Evolutionary conservation across 2,329 filamentous ascomycete genomes (phyloP).

Genomic region (Trichothecium sympodiale): DNA sequence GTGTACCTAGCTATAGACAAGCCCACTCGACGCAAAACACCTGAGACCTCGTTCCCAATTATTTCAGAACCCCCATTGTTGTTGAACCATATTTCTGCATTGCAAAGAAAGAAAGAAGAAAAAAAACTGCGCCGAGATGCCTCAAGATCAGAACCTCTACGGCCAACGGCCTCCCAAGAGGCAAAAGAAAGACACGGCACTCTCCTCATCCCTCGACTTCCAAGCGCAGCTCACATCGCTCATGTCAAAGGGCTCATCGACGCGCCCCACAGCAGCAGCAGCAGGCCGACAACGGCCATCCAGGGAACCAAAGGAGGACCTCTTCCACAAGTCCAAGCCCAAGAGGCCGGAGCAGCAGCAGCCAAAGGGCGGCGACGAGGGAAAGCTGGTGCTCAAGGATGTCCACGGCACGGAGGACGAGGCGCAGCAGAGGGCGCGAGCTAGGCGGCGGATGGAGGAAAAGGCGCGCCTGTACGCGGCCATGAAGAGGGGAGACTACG

Average conservation of each 20-base stretch:
- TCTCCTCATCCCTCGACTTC: slow-evolving; percentile 70
- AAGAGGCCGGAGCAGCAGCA: slow-evolving; percentile 5
- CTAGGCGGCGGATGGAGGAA: slow-evolving; percentile 74
- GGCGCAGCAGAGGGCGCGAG: slow-evolving; percentile 57
- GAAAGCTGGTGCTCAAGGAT: slow-evolving; percentile 39
- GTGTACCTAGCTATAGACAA: no score
- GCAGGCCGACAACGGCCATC: slow-evolving; percentile 33
- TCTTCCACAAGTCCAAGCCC: slow-evolving; percentile 15
- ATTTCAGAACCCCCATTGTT: no score
- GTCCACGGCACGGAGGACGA: slow-evolving; percentile 47
- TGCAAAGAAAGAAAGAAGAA: no score
- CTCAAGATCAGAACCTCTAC: slow-evolving; percentile 63
- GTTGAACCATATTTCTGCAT: no score
- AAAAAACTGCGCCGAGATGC: slow-evolving; percentile 28
- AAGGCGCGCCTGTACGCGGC: slow-evolving; percentile 82
- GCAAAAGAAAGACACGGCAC: slow-evolving; percentile 55
- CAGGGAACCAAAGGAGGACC: slow-evolving; percentile 37
- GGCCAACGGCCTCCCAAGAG: slow-evolving; percentile 62
- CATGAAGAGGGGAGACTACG: slow-evolving; percentile 80
- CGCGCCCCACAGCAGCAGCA: slow-evolving; percentile 5
- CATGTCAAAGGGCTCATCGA: slow-evolving; percentile 39
- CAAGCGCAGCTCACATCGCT: slow-evolving; percentile 78
- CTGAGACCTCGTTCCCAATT: no score
- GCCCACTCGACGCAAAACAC: no score
- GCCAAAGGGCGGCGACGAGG: slow-evolving; percentile 34